These are phyloP conservation scores for Begonia masoniana DNA, from an alignment of 306 rosid genomes.

Conservation along the genomic window DNA sequence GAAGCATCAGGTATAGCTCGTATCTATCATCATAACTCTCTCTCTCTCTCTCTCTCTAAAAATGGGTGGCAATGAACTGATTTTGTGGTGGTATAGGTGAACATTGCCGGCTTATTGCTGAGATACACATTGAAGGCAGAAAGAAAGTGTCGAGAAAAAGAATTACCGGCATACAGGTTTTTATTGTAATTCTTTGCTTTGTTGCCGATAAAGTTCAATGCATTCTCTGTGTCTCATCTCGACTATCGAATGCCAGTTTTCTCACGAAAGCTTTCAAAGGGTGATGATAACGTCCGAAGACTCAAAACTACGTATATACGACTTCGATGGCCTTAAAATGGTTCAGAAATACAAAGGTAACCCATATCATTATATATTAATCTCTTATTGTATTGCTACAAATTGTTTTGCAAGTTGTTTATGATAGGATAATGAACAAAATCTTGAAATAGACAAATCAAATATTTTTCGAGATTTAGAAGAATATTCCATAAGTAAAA, in stretches of 20 bases:
- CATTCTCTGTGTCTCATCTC: conserved; percentile 2
- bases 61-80: too few species aligned
- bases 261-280: conserved; percentile 30
- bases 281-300: conserved; percentile 80
- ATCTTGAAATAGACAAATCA: too few species aligned
- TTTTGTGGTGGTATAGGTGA: conserved; percentile 6
- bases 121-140: conserved; percentile 35
- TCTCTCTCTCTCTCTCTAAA: too few species aligned
- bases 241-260: conserved; percentile 42
- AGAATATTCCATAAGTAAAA: too few species aligned
- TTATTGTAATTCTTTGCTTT: background rate
- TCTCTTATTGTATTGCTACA: too few species aligned
- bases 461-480: too few species aligned
- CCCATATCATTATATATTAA: too few species aligned
- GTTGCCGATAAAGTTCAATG: background rate
- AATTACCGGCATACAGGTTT: conserved; percentile 88
- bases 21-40: too few species aligned
- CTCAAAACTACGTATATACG: conserved; percentile 49
- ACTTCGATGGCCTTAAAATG: conserved; percentile 45
- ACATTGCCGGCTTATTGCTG: conserved; percentile 35
- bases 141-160: conserved; percentile 52
- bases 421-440: too few species aligned
- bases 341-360: conserved; percentile 60
- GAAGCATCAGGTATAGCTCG: conserved; percentile 29
- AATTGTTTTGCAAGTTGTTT: too few species aligned